Conservation (phyloP, 2,329 filamentous ascomycete species). For the Grosmannia penicillata region DNA sequence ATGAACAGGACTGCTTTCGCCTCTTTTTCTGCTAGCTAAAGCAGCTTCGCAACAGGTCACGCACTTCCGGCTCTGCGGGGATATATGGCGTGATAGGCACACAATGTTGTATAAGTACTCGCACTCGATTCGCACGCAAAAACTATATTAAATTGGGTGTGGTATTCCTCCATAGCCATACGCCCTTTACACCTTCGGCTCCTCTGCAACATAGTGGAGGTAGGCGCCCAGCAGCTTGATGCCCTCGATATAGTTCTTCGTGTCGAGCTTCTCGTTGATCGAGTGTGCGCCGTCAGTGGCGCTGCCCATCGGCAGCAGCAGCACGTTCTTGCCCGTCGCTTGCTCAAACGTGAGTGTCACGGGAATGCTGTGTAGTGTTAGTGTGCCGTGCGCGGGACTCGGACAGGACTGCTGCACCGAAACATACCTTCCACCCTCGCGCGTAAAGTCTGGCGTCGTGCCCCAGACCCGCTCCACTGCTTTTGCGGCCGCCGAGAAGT, state of each 20-base stretch:
- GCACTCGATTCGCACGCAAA: too few relatives aligned
- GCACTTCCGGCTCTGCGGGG: too few relatives aligned
- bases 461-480: constrained; percentile 94
- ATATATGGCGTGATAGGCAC: too few relatives aligned
- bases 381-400: not conserved
- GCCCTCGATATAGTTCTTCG: constrained; percentile 94
- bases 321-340: constrained; percentile 93
- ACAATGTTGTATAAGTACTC: too few relatives aligned
- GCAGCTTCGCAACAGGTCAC: too few relatives aligned
- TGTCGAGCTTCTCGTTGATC: constrained; percentile 97
- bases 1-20: too few relatives aligned
- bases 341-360: constrained; percentile 96
- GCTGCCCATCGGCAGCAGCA: constrained; percentile 92
- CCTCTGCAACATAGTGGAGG: constrained; percentile 87
- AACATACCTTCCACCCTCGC: constrained; percentile 72
- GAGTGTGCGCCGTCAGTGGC: constrained; percentile 94
- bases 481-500: constrained; percentile 88
- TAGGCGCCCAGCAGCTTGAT: constrained; percentile 93
- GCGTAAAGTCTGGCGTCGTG: constrained; percentile 84
- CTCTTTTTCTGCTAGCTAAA: too few relatives aligned
- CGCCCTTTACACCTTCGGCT: constrained; percentile 39
- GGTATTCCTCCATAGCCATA: too few relatives aligned
- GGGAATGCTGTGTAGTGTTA: constrained; percentile 52
- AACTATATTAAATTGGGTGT: too few relatives aligned
- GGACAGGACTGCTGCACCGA: not conserved